Percentiles rank a stretch among this genome's conserved stretches.
These are phyloP conservation scores for Tolypocladium guangdongense DNA, from an alignment of 2,329 filamentous ascomycete genomes.

Conservation along the genomic window DNA sequence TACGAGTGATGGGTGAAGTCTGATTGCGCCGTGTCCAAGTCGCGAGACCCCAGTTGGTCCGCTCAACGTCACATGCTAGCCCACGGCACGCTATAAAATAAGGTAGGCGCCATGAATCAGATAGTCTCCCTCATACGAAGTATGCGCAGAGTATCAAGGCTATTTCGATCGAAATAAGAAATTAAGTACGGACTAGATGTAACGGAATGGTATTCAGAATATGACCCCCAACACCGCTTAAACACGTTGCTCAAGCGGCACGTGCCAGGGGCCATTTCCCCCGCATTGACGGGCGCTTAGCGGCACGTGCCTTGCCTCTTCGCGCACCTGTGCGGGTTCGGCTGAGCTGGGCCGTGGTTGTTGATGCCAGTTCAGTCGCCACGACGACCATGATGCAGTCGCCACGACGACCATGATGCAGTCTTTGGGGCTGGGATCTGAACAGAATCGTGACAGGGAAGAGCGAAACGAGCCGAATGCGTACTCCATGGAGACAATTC, in stretches of 20 bases:
- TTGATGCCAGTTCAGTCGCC: not conserved
- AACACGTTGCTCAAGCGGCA: not conserved
- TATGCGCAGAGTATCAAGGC: too few species aligned
- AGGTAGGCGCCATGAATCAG: not conserved
- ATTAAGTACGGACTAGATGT: too few species aligned
- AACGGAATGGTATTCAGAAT: not conserved
- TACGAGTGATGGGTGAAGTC: not conserved
- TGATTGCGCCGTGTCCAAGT: not conserved
- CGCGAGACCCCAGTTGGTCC: too few species aligned
- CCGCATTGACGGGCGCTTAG: not conserved
- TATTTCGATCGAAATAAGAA: too few species aligned
- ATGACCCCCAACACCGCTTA: not conserved
- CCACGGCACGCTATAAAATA: not conserved
- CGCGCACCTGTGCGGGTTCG: not conserved
- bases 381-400: not conserved
- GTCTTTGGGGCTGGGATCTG: not conserved
- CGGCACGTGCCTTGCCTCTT: not conserved
- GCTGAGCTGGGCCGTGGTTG: not conserved
- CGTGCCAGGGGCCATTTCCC: slow-evolving; percentile 1
- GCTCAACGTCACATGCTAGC: not conserved
- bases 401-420: not conserved
- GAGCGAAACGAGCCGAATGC: not conserved
- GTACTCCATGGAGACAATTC: too few species aligned
- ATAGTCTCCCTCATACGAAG: not conserved
- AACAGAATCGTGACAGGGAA: not conserved